Evolutionary conservation across 1,284 basidiomycete species (phyloP).

Genomic region (Cutaneotrichosporon dermatis): DNA sequence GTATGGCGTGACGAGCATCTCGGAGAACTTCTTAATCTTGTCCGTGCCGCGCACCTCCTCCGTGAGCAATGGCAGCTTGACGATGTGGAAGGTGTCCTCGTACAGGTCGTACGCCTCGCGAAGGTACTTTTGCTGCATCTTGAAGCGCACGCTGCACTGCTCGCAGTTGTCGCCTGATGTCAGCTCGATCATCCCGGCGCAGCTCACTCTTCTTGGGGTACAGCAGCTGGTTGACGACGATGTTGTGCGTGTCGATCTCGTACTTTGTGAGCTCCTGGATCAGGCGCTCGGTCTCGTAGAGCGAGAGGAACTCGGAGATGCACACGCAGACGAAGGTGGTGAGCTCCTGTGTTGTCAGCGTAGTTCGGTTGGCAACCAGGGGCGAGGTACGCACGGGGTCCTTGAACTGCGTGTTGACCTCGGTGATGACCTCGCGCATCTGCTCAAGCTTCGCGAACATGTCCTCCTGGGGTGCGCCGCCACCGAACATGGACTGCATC

Average conservation of each 20-base stretch:
- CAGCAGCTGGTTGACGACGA: constrained; percentile 94
- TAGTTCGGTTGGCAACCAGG: no score
- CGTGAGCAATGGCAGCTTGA: constrained; percentile 86
- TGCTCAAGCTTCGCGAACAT: constrained; percentile 98
- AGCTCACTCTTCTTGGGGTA: constrained; percentile 81
- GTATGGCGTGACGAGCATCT: constrained; percentile 30
- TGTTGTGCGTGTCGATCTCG: constrained; percentile 98
- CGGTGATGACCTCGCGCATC: constrained; percentile 95
- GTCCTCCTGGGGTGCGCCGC: constrained; percentile 73
- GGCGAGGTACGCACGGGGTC: constrained; percentile 67
- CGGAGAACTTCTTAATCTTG: constrained; percentile 84
- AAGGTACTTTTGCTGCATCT: constrained; percentile 98
- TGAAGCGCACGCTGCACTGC: constrained; percentile 87
- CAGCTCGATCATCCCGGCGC: neutral
- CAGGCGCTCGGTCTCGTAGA: constrained; percentile 97
- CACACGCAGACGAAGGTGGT: constrained; percentile 98
- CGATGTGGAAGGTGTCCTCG: constrained; percentile 94
- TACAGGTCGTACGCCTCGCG: constrained; percentile 91
- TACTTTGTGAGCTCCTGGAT: constrained; percentile 95
- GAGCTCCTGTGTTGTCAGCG: constrained; percentile 64
- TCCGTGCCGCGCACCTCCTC: constrained; percentile 95
- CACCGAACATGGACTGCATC: constrained; percentile 93
- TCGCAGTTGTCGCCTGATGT: constrained; percentile 78
- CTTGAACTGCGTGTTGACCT: constrained; percentile 99
- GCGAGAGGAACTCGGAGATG: constrained; percentile 95